Evolutionary conservation across 371 early-diverging fungal species (phyloP).

Genomic region (Vairimorpha ceranae): DNA sequence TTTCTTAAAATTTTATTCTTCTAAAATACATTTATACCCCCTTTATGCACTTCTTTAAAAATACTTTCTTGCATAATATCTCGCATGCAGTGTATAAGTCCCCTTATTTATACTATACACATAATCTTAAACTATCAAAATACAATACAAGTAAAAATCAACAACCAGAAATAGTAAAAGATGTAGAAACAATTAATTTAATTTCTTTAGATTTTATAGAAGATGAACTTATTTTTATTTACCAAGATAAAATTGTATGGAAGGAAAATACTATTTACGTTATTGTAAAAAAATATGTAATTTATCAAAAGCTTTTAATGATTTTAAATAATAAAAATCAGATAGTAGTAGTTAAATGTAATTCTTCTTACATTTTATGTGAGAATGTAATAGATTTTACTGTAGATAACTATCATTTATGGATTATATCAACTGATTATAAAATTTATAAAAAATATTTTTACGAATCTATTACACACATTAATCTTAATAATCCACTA

Average conservation of each 20-base stretch:
- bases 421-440: not conserved
- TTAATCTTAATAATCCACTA: not conserved
- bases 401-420: not conserved
- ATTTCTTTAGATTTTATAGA: not conserved
- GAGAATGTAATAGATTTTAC: not conserved
- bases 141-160: not conserved
- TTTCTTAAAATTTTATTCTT: no score
- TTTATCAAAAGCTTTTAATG: not conserved
- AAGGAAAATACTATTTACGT: not conserved
- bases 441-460: not conserved
- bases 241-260: not conserved
- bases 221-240: not conserved
- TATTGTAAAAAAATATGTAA: not conserved
- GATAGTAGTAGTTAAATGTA: not conserved
- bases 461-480: not conserved
- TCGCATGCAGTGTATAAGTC: not conserved
- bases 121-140: not conserved
- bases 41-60: not conserved
- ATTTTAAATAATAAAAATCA: not conserved
- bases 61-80: not conserved
- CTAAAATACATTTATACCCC: not conserved
- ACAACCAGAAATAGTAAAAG: not conserved
- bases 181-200: not conserved
- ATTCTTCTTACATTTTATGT: not conserved
- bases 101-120: conserved; percentile 1